Conservation (phyloP, 2,329 filamentous ascomycete genomes). For the Phoma herbarum region DNA sequence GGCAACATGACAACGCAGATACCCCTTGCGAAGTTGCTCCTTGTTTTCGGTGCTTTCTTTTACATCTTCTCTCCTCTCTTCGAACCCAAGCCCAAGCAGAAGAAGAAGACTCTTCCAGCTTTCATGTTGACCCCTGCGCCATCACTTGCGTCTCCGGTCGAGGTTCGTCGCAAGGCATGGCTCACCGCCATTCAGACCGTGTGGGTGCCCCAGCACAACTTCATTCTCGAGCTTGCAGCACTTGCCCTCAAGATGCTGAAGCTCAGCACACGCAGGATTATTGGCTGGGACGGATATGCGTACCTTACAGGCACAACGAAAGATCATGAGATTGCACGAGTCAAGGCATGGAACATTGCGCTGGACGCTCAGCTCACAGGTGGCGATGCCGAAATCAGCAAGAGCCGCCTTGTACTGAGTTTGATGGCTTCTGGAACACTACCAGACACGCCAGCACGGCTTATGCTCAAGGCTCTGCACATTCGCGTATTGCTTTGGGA, state of each 20-base stretch:
- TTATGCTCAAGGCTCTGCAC: slow-evolving; percentile 93
- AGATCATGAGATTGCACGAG: slow-evolving; percentile 83
- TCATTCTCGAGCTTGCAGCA: slow-evolving; percentile 84
- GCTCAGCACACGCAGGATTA: slow-evolving; percentile 78
- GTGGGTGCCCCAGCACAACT: slow-evolving; percentile 87
- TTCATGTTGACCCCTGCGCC: slow-evolving; percentile 63
- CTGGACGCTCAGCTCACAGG: slow-evolving; percentile 92
- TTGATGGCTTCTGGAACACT: slow-evolving; percentile 88
- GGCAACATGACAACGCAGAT: slow-evolving; percentile 45
- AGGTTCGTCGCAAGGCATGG: slow-evolving; percentile 89
- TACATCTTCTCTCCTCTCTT: slow-evolving; percentile 67
- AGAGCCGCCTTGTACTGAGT: slow-evolving; percentile 83
- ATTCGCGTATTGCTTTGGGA: slow-evolving; percentile 90
- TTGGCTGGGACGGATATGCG: slow-evolving; percentile 81
- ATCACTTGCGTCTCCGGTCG: slow-evolving; percentile 80
- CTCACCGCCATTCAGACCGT: slow-evolving; percentile 91
- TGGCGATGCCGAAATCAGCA: slow-evolving; percentile 88
- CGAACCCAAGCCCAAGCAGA: slow-evolving; percentile 65
- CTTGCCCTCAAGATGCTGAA: slow-evolving; percentile 82
- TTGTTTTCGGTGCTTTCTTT: slow-evolving; percentile 62
- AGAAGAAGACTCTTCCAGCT: slow-evolving; percentile 54
- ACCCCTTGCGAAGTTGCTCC: slow-evolving; percentile 60
- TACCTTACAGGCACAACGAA: slow-evolving; percentile 80
- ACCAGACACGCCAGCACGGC: slow-evolving; percentile 79
- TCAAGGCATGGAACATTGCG: slow-evolving; percentile 93